Evolutionary conservation across 169 alveolate genomes (phyloP).

Genomic region (Babesia divergens): DNA sequence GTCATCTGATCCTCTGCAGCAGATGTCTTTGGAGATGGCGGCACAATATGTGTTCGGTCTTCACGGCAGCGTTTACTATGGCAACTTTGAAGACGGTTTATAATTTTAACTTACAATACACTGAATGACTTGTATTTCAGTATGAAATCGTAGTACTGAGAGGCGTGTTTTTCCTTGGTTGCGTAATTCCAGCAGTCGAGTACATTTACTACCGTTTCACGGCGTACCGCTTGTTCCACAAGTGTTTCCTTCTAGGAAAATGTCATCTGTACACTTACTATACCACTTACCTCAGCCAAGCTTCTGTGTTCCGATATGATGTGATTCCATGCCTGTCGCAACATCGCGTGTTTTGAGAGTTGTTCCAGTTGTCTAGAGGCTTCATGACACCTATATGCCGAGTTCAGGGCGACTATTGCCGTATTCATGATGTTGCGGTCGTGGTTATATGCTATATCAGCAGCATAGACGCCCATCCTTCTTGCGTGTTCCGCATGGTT

Average conservation of each 20-base stretch:
- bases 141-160: slow-evolving; percentile 1
- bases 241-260: background rate
- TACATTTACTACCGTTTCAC: slow-evolving; percentile 1
- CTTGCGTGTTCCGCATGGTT: background rate
- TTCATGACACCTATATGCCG: background rate
- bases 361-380: background rate
- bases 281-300: background rate
- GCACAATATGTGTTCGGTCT: background rate
- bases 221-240: background rate
- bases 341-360: background rate
- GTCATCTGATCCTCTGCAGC: background rate
- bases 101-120: slow-evolving; percentile 6
- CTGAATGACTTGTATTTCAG: slow-evolving; percentile 15
- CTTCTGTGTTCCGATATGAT: background rate
- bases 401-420: background rate
- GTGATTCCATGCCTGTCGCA: slow-evolving; percentile 14
- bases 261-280: background rate
- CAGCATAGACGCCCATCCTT: background rate
- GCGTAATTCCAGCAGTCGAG: slow-evolving; percentile 14
- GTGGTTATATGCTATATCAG: background rate
- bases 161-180: slow-evolving; percentile 20
- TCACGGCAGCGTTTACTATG: background rate
- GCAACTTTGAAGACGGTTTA: background rate
- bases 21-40: background rate
- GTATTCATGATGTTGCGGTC: background rate